A percentile compares a stretch with the other conserved stretches of the same genome.
Evolutionary conservation across 164 flowering plant species (phyloP).

Genomic region (Aristolochia fimbriata): DNA sequence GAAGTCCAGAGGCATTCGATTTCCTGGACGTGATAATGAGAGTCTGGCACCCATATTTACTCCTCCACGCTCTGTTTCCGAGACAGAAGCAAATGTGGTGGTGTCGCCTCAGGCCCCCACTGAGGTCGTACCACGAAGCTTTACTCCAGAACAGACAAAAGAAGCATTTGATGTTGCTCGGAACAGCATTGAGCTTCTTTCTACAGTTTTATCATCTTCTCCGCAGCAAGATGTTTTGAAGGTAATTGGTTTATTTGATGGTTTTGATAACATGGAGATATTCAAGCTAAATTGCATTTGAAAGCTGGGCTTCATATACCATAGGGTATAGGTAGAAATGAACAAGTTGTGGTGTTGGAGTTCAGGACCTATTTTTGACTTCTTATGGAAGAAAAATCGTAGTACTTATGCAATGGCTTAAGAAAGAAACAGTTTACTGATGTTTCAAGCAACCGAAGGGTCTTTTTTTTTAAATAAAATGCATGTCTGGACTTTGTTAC

Average conservation of each 20-base stretch:
- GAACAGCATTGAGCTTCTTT: slow-evolving; percentile 86
- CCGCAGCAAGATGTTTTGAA: slow-evolving; percentile 78
- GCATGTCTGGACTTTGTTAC: too few species aligned
- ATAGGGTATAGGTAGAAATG: too few species aligned
- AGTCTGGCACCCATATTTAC: slow-evolving; percentile 93
- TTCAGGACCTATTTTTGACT: too few species aligned
- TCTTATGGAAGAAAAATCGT: too few species aligned
- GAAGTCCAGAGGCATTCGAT: slow-evolving; percentile 79
- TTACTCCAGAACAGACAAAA: slow-evolving; percentile 80
- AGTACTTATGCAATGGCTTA: too few species aligned
- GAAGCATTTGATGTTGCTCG: slow-evolving; percentile 94
- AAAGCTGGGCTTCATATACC: too few species aligned
- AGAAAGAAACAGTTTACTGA: too few species aligned
- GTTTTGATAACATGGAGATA: neutral
- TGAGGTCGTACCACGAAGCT: slow-evolving; percentile 36
- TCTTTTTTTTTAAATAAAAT: too few species aligned
- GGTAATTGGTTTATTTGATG: slow-evolving; percentile 31
- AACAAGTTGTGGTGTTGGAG: too few species aligned
- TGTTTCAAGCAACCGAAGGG: too few species aligned
- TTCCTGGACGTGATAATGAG: slow-evolving; percentile 91
- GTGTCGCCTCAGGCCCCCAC: slow-evolving; percentile 28
- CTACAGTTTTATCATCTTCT: slow-evolving; percentile 86
- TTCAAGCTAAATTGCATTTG: too few species aligned
- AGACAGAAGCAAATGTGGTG: slow-evolving; percentile 29
- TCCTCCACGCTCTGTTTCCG: slow-evolving; percentile 62